Percentiles rank a stretch among this genome's conserved stretches.
phyloP scores from a whole-genome alignment of 177 flowering plant species.

The Vitis hybrid region DNA sequence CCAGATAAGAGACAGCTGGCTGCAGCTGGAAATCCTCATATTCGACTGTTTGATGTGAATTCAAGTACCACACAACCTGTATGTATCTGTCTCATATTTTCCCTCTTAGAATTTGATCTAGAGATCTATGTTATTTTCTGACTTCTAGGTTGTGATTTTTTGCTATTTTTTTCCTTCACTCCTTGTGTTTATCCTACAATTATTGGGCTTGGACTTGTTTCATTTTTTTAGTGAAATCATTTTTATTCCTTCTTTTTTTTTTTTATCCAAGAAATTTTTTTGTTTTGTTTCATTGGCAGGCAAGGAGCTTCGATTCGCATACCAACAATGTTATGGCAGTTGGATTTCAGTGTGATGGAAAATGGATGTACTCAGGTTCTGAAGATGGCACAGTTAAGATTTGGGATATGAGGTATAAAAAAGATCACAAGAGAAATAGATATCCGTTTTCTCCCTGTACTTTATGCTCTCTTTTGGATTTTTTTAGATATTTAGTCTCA shows the following conservation, averaged over 20 bases:
- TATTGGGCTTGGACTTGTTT: neutral
- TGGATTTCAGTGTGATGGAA: constrained; percentile 97
- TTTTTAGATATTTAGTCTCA: neutral
- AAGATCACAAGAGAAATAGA: neutral
- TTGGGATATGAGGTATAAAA: constrained; percentile 87
- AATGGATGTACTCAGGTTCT: constrained; percentile 99
- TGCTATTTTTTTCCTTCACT: no score
- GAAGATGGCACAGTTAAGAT: constrained; percentile 99
- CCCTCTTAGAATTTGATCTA: neutral
- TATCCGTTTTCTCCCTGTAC: neutral
- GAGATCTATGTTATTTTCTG: neutral
- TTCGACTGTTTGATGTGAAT: constrained; percentile 89
- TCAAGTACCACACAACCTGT: constrained; percentile 88
- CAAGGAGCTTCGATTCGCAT: constrained; percentile 92
- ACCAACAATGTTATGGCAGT: constrained; percentile 97
- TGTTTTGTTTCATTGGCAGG: constrained; percentile 37
- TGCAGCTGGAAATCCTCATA: constrained; percentile 96
- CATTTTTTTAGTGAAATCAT: neutral
- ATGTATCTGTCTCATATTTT: constrained; percentile 17
- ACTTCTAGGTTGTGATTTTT: no score
- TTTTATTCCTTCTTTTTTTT: neutral
- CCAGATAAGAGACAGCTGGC: constrained; percentile 90
- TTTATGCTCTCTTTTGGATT: neutral
- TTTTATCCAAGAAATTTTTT: neutral
- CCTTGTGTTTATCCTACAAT: no score